Base-by-base conservation (phyloP, 2,329 filamentous ascomycete species). In the Nemania abortiva region DNA sequence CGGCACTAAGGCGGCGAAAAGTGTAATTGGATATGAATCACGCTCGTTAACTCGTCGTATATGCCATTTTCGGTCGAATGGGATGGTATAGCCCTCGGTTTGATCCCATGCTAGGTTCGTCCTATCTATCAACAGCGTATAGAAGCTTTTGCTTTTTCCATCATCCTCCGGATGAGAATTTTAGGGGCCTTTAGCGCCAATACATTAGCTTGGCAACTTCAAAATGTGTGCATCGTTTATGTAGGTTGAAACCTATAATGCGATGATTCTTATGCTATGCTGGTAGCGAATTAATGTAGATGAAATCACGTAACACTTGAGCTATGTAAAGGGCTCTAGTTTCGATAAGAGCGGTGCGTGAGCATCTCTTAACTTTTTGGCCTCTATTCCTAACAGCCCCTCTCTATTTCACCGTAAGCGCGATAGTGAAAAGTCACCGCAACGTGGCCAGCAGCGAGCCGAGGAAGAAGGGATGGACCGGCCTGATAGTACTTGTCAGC, bases 1-100 rank as follows among this genome's bases (percentile, higher is more conserved):
- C 13, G 11, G 31, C 34, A 27, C 13, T 9, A 13, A 13, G 39
- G 22, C 9, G 20, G 20, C 11, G 18, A 29, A 37, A 54, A 22
- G 55, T 18, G 9, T 22, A 34, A 39, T 42, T 42, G 6, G 37
- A 15, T 7, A 11, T 15, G 11, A 42, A 42, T 42, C 13, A 42
- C 37, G 13, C 13, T 42, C 22, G n/a, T 31, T 49, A 42, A 13
- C 11, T 62, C 10, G 42, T 62, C 62, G 53, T 65, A 62, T 65
- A 65, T 57, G 66, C 57, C n/a, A 31, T 37, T 47, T 54, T 69
- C 50, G 52, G 66, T 27, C 42, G 52, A 42, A 60, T 13, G 6
- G 29, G 31, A 57, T 55, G 18, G 3, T n/a, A 2, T 7, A n/a
- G 24, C 5, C 45, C 37, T 59, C 27, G 52, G 1, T 45, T 39